phyloP scores from a whole-genome alignment of 1,284 basidiomycete species.

The Tylopilus sp. region DNA sequence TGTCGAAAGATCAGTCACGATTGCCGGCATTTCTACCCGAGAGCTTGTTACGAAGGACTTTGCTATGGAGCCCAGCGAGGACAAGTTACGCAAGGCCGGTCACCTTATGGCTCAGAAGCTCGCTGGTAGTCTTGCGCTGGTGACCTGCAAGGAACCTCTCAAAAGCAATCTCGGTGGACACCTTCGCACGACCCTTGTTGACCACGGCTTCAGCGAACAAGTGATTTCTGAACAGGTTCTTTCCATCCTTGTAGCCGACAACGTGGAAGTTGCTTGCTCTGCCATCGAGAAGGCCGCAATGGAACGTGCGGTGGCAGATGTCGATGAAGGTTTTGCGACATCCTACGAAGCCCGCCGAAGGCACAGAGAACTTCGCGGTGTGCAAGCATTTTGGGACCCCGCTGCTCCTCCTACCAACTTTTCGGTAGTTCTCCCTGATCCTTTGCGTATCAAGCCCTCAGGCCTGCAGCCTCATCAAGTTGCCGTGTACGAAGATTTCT shows the following conservation, averaged over 20 bases:
- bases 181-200: conserved; percentile 72
- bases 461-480: conserved; percentile 83
- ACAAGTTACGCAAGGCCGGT: conserved; percentile 86
- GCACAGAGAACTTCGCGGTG: conserved; percentile 76
- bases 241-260: conserved; percentile 83
- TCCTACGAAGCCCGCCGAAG: conserved; percentile 84
- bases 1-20: conserved; percentile 98
- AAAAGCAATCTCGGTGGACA: conserved; percentile 91
- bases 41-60: conserved; percentile 97
- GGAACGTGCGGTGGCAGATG: conserved; percentile 93
- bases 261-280: conserved; percentile 89
- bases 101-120: conserved; percentile 97
- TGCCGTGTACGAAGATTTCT: conserved; percentile 94
- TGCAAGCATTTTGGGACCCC: conserved; percentile 85
- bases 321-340: conserved; percentile 83
- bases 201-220: conserved; percentile 86
- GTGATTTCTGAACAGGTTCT: conserved; percentile 69
- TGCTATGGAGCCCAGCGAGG: conserved; percentile 89
- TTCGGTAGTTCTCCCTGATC: conserved; percentile 79
- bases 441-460: conserved; percentile 77
- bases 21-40: conserved; percentile 95
- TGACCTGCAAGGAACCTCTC: conserved; percentile 98
- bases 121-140: conserved; percentile 92
- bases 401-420: conserved; percentile 70
- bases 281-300: conserved; percentile 98